phyloP scores from a whole-genome alignment of 495 filamentous ascomycete genomes.

The Tuber melanosporum region DNA sequence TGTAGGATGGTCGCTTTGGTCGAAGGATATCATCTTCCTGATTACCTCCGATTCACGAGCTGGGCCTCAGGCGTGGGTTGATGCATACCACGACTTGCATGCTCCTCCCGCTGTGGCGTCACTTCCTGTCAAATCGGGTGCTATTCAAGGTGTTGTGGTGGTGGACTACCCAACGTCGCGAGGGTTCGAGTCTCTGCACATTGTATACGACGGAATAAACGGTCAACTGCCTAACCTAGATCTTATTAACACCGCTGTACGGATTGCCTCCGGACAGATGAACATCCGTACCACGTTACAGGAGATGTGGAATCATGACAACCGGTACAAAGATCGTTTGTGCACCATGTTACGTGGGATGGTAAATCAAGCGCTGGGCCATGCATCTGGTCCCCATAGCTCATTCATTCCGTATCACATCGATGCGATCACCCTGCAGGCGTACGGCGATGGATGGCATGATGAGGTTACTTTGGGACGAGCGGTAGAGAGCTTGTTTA shows the following conservation, averaged over 20 bases:
- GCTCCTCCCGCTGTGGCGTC: constrained; percentile 57
- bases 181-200: constrained; percentile 76
- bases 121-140: constrained; percentile 85
- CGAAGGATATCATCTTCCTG: constrained; percentile 94
- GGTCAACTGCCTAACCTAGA: constrained; percentile 93
- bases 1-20: constrained; percentile 91
- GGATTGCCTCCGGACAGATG: constrained; percentile 86
- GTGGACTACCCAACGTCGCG: constrained; percentile 85
- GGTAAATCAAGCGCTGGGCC: constrained; percentile 81
- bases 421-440: constrained; percentile 76
- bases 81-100: constrained; percentile 91
- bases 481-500: constrained; percentile 78
- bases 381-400: constrained; percentile 81
- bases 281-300: constrained; percentile 75
- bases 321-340: constrained; percentile 67
- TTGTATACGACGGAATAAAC: constrained; percentile 91
- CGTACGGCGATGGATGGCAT: constrained; percentile 85
- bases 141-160: constrained; percentile 84
- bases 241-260: constrained; percentile 86
- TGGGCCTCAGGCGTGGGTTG: constrained; percentile 93
- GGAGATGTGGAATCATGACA: constrained; percentile 75
- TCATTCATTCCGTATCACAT: constrained; percentile 95
- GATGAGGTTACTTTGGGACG: constrained; percentile 94
- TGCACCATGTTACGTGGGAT: constrained; percentile 89
- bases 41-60: constrained; percentile 81